Conservation (phyloP, 176 grass and related monocot species). For the Calamus simplicifolius region DNA sequence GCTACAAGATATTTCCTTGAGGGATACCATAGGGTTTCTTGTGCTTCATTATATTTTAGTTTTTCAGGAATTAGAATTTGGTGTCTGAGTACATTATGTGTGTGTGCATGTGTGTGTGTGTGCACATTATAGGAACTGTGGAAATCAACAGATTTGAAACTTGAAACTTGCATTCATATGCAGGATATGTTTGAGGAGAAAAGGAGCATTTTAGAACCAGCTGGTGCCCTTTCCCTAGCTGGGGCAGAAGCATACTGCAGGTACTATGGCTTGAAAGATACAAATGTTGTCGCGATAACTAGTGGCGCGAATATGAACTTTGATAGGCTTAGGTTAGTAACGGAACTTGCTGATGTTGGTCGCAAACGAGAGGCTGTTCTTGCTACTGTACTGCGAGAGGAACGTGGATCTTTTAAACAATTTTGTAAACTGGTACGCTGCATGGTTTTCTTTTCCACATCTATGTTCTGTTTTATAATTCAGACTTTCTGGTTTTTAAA, state of each 20-base stretch:
- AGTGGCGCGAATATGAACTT: constrained; percentile 99
- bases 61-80: too few species aligned
- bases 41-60: too few species aligned
- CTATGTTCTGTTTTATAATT: not conserved
- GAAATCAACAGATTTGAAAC: too few species aligned
- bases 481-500: too few species aligned
- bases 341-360: constrained; percentile 70
- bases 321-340: constrained; percentile 80
- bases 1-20: too few species aligned
- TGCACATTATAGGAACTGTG: too few species aligned
- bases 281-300: constrained; percentile 79
- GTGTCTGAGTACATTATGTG: too few species aligned
- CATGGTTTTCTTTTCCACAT: not conserved
- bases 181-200: constrained; percentile 99
- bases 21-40: too few species aligned
- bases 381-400: constrained; percentile 77
- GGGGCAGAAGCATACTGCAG: constrained; percentile 97
- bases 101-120: too few species aligned
- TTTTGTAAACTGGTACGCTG: constrained; percentile 55
- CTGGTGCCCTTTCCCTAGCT: constrained; percentile 80
- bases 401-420: constrained; percentile 84
- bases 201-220: constrained; percentile 96
- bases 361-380: constrained; percentile 77
- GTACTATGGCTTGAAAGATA: constrained; percentile 78
- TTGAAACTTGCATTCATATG: constrained; percentile 20